phyloP scores from a whole-genome alignment of 2,329 filamentous ascomycete species.

The Pseudohalonectria lignicola region DNA sequence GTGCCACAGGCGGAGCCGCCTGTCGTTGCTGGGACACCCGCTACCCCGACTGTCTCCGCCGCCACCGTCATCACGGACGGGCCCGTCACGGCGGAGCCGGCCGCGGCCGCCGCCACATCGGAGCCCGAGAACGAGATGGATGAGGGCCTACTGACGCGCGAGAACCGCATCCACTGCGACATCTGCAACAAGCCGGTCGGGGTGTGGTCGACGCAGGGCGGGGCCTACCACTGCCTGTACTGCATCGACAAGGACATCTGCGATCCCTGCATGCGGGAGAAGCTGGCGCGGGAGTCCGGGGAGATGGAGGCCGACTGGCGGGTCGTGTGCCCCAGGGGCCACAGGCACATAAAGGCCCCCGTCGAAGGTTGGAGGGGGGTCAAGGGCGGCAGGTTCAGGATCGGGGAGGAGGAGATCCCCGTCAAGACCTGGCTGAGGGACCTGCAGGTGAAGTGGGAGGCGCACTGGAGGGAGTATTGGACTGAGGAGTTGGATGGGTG shows the following conservation, averaged over 20 bases:
- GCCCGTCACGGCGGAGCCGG: not conserved
- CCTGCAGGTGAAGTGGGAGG: not conserved
- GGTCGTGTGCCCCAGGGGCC: slow-evolving; percentile 7
- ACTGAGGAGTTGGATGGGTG: not conserved
- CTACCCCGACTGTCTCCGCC: not conserved
- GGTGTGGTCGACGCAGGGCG: slow-evolving; percentile 3
- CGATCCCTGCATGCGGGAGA: slow-evolving; percentile 7
- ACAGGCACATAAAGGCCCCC: slow-evolving; percentile 9
- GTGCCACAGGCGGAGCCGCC: too few relatives aligned
- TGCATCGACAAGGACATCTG: slow-evolving; percentile 9
- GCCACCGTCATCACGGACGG: not conserved
- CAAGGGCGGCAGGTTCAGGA: slow-evolving; percentile 7
- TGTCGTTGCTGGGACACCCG: too few relatives aligned
- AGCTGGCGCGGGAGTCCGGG: slow-evolving; percentile 5
- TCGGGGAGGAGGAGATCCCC: slow-evolving; percentile 5
- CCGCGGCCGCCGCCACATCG: too few relatives aligned
- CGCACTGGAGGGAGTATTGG: not conserved
- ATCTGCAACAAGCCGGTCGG: not conserved
- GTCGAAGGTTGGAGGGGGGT: slow-evolving; percentile 10
- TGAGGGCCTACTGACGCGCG: not conserved
- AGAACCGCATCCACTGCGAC: not conserved
- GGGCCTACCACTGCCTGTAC: slow-evolving; percentile 9
- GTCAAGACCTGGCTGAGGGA: slow-evolving; percentile 3
- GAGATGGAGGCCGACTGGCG: slow-evolving; percentile 6
- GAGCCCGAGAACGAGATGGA: not conserved